Evolutionary conservation across 805 yeast genomes (phyloP).

Genomic region (Nakazawaea populi): DNA sequence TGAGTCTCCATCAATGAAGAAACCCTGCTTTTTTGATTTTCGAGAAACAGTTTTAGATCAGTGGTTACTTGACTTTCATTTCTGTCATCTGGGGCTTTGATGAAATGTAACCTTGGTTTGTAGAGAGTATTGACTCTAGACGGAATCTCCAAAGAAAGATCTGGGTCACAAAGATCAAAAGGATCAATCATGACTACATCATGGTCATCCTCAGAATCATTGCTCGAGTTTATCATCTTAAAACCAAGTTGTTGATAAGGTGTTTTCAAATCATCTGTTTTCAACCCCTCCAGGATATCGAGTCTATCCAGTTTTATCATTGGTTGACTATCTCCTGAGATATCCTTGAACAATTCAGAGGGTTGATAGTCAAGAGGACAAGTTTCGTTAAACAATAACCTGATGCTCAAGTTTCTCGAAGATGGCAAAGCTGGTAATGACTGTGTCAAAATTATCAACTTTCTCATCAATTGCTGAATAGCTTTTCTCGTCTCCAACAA

Average conservation of each 20-base stretch:
- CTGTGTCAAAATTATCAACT: constrained; percentile 49
- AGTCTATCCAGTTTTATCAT: constrained; percentile 21
- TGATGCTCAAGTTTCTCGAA: constrained; percentile 39
- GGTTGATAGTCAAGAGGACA: constrained; percentile 48
- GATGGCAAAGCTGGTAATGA: constrained; percentile 45
- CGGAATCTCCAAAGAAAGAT: background rate
- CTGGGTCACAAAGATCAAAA: constrained; percentile 12
- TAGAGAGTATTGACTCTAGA: background rate
- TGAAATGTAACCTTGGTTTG: constrained; percentile 17
- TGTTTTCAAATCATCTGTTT: constrained; percentile 20
- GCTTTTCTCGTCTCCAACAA: constrained; percentile 34
- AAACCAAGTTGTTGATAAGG: constrained; percentile 16
- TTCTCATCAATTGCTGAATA: constrained; percentile 42
- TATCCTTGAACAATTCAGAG: constrained; percentile 35
- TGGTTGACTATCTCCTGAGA: constrained; percentile 29
- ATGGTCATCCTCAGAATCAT: constrained; percentile 30
- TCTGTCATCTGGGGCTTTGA: constrained; percentile 15
- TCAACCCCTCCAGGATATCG: constrained; percentile 13
- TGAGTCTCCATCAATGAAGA: constrained; percentile 11
- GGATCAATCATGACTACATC: constrained; percentile 25
- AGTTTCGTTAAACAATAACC: constrained; percentile 40
- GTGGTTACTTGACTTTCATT: constrained; percentile 8
- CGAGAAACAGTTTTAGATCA: constrained; percentile 11
- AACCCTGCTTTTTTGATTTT: constrained; percentile 1
- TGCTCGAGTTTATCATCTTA: constrained; percentile 21